Conservation (phyloP, 768 basidiomycete genomes). For the Royoungia palumana region DNA sequence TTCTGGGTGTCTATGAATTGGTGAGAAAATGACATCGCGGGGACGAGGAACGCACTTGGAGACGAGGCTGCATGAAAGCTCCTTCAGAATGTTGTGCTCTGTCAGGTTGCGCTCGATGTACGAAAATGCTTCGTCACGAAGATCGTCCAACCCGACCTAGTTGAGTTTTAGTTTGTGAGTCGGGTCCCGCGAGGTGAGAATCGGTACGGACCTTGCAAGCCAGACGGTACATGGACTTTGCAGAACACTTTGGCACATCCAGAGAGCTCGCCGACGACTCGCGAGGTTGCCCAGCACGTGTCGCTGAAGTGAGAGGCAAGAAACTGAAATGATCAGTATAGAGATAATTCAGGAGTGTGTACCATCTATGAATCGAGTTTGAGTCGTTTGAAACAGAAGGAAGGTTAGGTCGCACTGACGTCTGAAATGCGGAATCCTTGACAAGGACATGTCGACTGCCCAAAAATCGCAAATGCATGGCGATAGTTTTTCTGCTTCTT, state of each 20-base stretch:
- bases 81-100: constrained; percentile 23
- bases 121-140: constrained; percentile 15
- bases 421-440: constrained; percentile 29
- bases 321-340: constrained; percentile 36
- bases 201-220: constrained; percentile 33
- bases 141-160: constrained; percentile 20
- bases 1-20: not conserved
- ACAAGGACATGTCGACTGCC: constrained; percentile 25
- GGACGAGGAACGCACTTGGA: constrained; percentile 10
- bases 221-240: constrained; percentile 46
- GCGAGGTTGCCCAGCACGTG: not conserved
- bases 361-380: constrained; percentile 28
- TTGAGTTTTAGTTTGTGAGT: not conserved
- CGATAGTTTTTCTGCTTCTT: not conserved
- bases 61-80: constrained; percentile 18
- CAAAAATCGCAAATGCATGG: constrained; percentile 11
- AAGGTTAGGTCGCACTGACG: constrained; percentile 10
- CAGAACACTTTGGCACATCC: constrained; percentile 30
- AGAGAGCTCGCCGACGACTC: constrained; percentile 3
- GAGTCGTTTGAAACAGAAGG: not conserved
- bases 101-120: constrained; percentile 15
- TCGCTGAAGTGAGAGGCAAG: constrained; percentile 24
- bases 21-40: not conserved
- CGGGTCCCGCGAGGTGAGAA: not conserved
- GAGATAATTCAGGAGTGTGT: constrained; percentile 38